Evolutionary conservation across 148 eudicot species (phyloP), one percentile per base, ranked within the genome.

Genomic region (Selenicereus undatus): DNA sequence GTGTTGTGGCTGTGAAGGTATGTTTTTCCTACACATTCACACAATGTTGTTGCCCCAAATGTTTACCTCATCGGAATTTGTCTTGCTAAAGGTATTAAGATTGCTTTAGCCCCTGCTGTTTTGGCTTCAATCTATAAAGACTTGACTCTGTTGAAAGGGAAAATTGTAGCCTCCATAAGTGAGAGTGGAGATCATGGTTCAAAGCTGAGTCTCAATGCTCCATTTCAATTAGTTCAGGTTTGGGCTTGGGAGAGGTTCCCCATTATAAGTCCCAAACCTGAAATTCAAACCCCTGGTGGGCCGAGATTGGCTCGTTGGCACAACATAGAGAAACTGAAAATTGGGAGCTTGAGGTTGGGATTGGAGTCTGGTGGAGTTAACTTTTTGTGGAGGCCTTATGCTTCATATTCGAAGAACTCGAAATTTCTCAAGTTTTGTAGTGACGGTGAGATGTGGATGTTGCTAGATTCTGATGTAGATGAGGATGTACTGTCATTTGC

Each of bases 221-320:
- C 87, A 32, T 81, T 90, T 32, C 88, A 86, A 0, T 27, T 89
- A 75, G 81, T 90, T n/a, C 93, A 89, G 73, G 35, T 86, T 27
- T 89, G 91, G 91, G 89, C 81, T 66, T 89, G 89, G 88, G 93
- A 90, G 86, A 86, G 88, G 62, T 90, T 90, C 70, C 76, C 82
- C 0, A 9, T 18, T 1, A 39, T 80, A 64, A 52, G 82, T 54
- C 80, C 85, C 11, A 60, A 82, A 21, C 87, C 86, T 4, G 10
- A 12, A 0, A 82, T 68, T 11, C 69, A 62, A 21, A 11, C 16
- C 16, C 39, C 58, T 52, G 43, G 8, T 39, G 43, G 4, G 71
- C 85, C 79, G 12, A 79, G 85, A 32, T 6, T 76, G 69, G 76
- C 86, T 65, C 74, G 88, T 26, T 90, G 88, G 91, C 71, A 82